phyloP scores from a whole-genome alignment of 2,329 filamentous ascomycete species.

The Sordariomycetes sp. region DNA sequence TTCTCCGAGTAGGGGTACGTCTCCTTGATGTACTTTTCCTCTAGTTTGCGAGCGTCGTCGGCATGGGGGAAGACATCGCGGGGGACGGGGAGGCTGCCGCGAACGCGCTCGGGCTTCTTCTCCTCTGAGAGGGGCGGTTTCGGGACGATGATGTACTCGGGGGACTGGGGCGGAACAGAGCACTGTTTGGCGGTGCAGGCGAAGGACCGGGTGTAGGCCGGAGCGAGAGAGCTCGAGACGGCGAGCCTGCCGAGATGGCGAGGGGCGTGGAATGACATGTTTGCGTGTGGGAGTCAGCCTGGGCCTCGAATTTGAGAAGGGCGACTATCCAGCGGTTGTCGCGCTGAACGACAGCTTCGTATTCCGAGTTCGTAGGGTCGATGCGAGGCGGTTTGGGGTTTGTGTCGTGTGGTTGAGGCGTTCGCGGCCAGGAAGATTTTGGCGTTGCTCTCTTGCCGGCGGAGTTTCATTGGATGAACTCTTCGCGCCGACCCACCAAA shows the following conservation, averaged over 20 bases:
- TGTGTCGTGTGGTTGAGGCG: background rate
- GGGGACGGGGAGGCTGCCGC: slow-evolving; percentile 73
- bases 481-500: background rate
- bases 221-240: slow-evolving; percentile 13
- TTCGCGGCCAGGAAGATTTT: slow-evolving; percentile 3
- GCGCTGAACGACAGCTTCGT: background rate
- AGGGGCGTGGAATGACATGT: slow-evolving; percentile 15
- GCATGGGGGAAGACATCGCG: slow-evolving; percentile 59
- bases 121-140: slow-evolving; percentile 57
- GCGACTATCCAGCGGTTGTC: background rate
- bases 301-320: background rate
- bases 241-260: slow-evolving; percentile 11
- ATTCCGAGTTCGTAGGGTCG: background rate
- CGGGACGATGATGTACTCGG: slow-evolving; percentile 74
- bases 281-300: slow-evolving; percentile 1
- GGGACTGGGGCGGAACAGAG: slow-evolving; percentile 65
- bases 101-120: slow-evolving; percentile 33
- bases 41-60: slow-evolving; percentile 46
- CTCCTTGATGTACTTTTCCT: slow-evolving; percentile 43
- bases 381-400: background rate
- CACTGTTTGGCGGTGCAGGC: slow-evolving; percentile 7
- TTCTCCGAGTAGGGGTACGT: slow-evolving; percentile 43
- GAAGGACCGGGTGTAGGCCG: slow-evolving; percentile 19
- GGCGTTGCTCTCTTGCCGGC: background rate
- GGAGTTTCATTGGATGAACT: background rate